Evolutionary conservation across 495 filamentous ascomycete genomes (phyloP), one percentile per base, ranked within the genome.

Genomic region (Talaromyces liani): DNA sequence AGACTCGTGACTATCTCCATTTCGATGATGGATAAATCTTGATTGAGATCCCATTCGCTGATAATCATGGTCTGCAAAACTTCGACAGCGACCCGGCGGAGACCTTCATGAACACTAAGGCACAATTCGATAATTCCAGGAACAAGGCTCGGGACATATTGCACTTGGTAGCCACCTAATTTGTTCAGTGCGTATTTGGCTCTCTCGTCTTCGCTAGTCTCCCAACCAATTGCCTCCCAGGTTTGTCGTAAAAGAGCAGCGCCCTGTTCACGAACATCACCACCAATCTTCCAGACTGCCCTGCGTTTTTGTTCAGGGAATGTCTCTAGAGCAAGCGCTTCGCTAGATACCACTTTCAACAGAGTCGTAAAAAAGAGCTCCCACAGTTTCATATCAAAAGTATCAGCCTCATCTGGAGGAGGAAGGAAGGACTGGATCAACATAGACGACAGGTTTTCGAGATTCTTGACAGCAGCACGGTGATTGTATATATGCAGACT

Each of bases 141-240:
- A 9, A 99, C 91, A 12, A 98, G 80, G 31, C 87, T 89, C 16
- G 94, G 94, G 45, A 98, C 94, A 73, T 97, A 99, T 79, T 97
- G 94, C 22, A 99, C 95, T 73, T 99, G 94, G 67, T 96, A 98
- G 3, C 94, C 94, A 60, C 94, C 95, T 79, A 97, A 88, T 71
- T 87, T 92, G 61, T 87, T 80, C 51, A 97, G 73, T 3, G 90
- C 89, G 67, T 93, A 97, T 29, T 87, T 82, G 60, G 79, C 77
- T 56, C 75, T 75, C 69, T 93, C 90, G 20, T 97, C 93, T 10
- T 83, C 73, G 51, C 84, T 89, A 0, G 91, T 90, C 69, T 98
- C 94, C 94, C 94, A 99, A 14, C 94, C 94, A 67, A 99, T 96
- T 10, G 93, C 91, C 71, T 96, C 91, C 94, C 94, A 99, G 33